Base-by-base conservation (phyloP, 306 rosid genomes). In the Biancaea sappan region DNA sequence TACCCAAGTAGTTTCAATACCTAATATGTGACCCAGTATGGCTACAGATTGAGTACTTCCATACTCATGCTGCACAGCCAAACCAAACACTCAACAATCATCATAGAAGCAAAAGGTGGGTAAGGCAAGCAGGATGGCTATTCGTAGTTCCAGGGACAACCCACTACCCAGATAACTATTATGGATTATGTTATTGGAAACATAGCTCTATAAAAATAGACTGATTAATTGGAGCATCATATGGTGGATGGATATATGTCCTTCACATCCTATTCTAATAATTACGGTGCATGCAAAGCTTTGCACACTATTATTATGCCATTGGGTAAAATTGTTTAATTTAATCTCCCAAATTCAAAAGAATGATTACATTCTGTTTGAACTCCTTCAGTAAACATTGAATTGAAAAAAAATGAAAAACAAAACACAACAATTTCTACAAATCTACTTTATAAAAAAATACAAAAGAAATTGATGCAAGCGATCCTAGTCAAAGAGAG, bases 201-300 rank as follows among this genome's bases (percentile, higher is more conserved):
- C 11, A 26, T 16, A 57, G 78, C 59, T 61, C 56, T 43, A 56
- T 11, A 62, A 53, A 63, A 28, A 71, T 1, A 37, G 1, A 47
- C n/a, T n/a, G n/a, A n/a, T 10, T 43, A 38, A 10, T 28, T 34
- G 70, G 53, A 34, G 25, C 52, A 64, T 64, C 14, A 48, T 14
- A 43, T 21, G 80, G 16, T 25, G 61, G 28, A 51, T 10, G 73
- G 38, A 21, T 2, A 37, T 9, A 3, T 34, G 50, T 54, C 26
- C 51, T 26, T 38, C 43, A 52, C 50, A 53, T 69, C 51, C 24
- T 37, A 69, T 8, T 54, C 19, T 4, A 26, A 25, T n/a, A 53
- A 54, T 70, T 18, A 10, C n/a, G 62, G 18, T 47, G 52, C 52
- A 77, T 32, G 52, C 29, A 65, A n/a, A 46, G 61, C 12, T 25